phyloP scores from a whole-genome alignment of 805 yeast genomes.

The Myxozyma monticola region DNA sequence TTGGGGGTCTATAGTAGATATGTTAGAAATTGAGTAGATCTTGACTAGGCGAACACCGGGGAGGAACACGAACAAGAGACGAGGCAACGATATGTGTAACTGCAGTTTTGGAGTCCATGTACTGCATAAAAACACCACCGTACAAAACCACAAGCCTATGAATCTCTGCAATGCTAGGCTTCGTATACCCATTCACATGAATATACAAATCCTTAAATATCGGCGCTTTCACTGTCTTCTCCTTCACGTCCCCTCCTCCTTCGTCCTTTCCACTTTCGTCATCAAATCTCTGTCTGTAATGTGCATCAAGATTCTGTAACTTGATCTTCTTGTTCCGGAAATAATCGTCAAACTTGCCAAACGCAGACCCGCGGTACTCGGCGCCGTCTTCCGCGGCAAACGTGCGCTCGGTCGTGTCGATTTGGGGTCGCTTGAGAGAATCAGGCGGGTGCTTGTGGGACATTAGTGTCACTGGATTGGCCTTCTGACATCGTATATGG shows the following conservation, averaged over 20 bases:
- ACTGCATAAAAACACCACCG: conserved; percentile 78
- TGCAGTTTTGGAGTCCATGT: conserved; percentile 64
- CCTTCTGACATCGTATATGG: not conserved
- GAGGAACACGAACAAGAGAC: conserved; percentile 14
- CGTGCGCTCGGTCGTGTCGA: not conserved
- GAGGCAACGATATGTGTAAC: conserved; percentile 87
- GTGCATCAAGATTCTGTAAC: conserved; percentile 58
- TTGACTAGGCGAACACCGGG: not conserved
- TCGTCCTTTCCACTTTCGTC: conserved; percentile 26
- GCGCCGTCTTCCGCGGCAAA: not conserved
- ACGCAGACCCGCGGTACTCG: conserved; percentile 1
- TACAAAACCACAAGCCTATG: conserved; percentile 69
- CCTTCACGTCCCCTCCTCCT: no score
- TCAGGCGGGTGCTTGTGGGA: no score
- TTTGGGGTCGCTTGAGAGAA: not conserved
- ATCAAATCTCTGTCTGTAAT: conserved; percentile 20
- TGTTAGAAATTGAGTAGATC: no score
- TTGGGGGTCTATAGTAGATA: conserved; percentile 59
- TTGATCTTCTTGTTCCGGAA: conserved; percentile 60
- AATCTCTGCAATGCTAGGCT: conserved; percentile 71
- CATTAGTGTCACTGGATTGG: no score
- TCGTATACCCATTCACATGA: conserved; percentile 86
- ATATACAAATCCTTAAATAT: conserved; percentile 66
- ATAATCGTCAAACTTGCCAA: conserved; percentile 40
- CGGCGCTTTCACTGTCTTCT: no score